phyloP scores from a whole-genome alignment of 306 rosid genomes.

The Purshia tridentata region DNA sequence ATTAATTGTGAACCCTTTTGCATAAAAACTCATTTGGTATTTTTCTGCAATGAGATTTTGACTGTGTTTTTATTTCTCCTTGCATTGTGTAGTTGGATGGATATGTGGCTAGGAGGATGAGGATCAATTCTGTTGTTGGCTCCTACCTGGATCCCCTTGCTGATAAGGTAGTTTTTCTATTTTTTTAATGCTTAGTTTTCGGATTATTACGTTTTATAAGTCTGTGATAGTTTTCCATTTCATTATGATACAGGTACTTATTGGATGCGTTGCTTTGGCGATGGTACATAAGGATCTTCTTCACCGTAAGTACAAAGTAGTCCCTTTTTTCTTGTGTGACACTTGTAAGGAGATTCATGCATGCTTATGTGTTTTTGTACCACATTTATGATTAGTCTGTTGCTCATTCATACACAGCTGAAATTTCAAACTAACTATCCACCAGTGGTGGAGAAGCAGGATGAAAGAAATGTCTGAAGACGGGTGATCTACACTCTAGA shows the following conservation, averaged over 20 bases:
- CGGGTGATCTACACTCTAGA: not conserved
- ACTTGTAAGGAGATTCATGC: not conserved
- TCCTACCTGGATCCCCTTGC: slow-evolving; percentile 98
- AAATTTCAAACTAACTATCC: not conserved
- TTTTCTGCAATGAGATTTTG: not conserved
- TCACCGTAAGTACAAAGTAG: slow-evolving; percentile 78
- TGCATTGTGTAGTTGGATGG: slow-evolving; percentile 74
- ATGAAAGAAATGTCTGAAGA: not conserved
- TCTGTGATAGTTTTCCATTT: slow-evolving; percentile 20
- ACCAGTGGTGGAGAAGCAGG: too few relatives aligned
- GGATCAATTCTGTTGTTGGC: slow-evolving; percentile 88
- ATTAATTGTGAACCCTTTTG: not conserved
- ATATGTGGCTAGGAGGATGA: slow-evolving; percentile 82
- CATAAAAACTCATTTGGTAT: not conserved
- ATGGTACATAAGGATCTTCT: slow-evolving; percentile 85
- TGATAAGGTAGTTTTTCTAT: slow-evolving; percentile 58
- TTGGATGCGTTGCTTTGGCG: slow-evolving; percentile 88
- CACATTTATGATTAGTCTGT: not conserved
- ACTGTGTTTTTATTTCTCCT: slow-evolving; percentile 1
- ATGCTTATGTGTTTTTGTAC: not conserved
- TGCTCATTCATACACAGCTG: not conserved
- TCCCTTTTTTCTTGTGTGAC: not conserved
- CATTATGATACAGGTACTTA: slow-evolving; percentile 62
- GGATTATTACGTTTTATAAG: not conserved
- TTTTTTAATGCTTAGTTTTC: not conserved